These are phyloP conservation scores for Silybum marianum DNA, from an alignment of 129 eudicot genomes.

Conservation along the genomic window DNA sequence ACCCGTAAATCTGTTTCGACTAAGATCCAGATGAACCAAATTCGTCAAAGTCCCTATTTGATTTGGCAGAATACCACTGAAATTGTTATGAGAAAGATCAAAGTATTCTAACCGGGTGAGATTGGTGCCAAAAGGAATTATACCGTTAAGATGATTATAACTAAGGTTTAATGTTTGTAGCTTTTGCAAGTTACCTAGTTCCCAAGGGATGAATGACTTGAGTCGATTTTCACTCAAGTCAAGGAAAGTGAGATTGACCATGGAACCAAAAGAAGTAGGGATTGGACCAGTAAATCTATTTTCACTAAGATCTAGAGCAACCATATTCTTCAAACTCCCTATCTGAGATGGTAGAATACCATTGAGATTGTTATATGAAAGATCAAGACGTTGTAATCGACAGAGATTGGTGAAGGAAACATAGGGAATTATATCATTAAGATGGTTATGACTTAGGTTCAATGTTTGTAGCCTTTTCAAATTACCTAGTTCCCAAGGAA, in stretches of 20 bases:
- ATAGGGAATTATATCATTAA: too few species aligned
- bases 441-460: too few species aligned
- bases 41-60: background rate
- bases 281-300: background rate
- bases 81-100: constrained; percentile 16
- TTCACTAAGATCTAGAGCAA: background rate
- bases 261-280: background rate
- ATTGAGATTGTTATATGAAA: constrained; percentile 13
- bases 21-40: background rate
- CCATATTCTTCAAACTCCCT: background rate
- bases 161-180: background rate
- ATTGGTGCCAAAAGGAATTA: background rate
- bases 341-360: constrained; percentile 13
- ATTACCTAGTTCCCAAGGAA: background rate
- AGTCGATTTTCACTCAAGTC: background rate
- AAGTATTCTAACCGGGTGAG: constrained; percentile 6
- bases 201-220: background rate
- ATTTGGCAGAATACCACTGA: background rate
- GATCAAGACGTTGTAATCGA: constrained; percentile 2
- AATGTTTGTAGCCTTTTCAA: too few species aligned
- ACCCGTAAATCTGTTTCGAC: background rate
- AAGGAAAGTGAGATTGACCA: background rate
- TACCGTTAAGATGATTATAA: background rate
- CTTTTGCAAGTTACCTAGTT: too few species aligned
- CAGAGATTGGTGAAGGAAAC: constrained; percentile 10